These are phyloP conservation scores for Yamadazyma insecticola DNA, from an alignment of 805 yeast species.

Conservation along the genomic window DNA sequence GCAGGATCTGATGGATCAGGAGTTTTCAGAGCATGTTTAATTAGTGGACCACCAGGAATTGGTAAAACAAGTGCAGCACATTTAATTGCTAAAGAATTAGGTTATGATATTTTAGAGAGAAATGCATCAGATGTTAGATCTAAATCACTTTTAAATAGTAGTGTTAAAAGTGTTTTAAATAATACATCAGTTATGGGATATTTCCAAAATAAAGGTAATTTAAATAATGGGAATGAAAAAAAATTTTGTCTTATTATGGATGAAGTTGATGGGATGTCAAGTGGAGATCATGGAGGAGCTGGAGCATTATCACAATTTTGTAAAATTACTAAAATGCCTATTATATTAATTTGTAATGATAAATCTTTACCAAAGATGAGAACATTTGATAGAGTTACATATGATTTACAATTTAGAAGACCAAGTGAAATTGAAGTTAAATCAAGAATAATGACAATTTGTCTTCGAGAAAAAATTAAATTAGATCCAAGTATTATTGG, in stretches of 20 bases:
- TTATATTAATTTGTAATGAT: slow-evolving; percentile 92
- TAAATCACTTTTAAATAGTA: slow-evolving; percentile 65
- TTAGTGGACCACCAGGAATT: slow-evolving; percentile 85
- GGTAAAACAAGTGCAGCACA: slow-evolving; percentile 85
- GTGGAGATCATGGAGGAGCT: slow-evolving; percentile 98
- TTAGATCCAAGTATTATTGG: slow-evolving; percentile 79
- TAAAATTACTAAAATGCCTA: slow-evolving; percentile 78
- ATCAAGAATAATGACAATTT: slow-evolving; percentile 85
- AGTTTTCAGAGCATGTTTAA: slow-evolving; percentile 72
- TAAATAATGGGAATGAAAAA: slow-evolving; percentile 35
- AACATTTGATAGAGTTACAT: slow-evolving; percentile 81
- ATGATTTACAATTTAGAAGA: slow-evolving; percentile 80
- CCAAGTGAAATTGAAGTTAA: slow-evolving; percentile 81
- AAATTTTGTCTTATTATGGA: slow-evolving; percentile 90
- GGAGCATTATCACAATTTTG: slow-evolving; percentile 90
- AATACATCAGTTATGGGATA: slow-evolving; percentile 83
- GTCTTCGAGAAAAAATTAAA: slow-evolving; percentile 76
- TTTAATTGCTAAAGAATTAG: slow-evolving; percentile 61
- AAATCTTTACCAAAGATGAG: slow-evolving; percentile 91
- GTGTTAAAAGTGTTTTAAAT: slow-evolving; percentile 65
- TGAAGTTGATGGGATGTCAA: slow-evolving; percentile 99
- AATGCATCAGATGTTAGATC: slow-evolving; percentile 90
- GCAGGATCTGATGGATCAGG: slow-evolving; percentile 65
- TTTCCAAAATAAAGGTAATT: slow-evolving; percentile 41
- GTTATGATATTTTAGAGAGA: slow-evolving; percentile 71